These are phyloP conservation scores for Penicillium pulvis DNA, from an alignment of 495 filamentous ascomycete species.

Conservation along the genomic window DNA sequence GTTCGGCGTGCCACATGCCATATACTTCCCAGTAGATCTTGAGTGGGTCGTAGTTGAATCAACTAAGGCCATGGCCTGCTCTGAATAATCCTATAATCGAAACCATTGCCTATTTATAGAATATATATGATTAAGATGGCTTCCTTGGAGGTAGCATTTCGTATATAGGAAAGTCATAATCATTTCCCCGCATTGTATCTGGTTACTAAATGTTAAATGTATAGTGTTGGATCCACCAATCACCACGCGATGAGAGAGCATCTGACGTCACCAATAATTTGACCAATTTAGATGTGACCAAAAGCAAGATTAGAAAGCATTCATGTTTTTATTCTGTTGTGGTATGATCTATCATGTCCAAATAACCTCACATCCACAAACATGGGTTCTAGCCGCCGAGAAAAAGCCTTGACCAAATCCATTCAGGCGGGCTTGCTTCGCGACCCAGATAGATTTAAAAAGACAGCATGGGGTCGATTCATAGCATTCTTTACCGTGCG, in stretches of 20 bases:
- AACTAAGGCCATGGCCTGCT: too few species aligned
- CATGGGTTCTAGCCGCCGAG: conserved; percentile 35
- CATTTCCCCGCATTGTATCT: too few species aligned
- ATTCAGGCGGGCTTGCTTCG: conserved; percentile 38
- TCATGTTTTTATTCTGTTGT: background rate
- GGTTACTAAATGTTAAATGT: background rate
- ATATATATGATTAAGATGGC: too few species aligned
- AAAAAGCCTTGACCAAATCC: conserved; percentile 35
- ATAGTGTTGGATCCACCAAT: conserved; percentile 3
- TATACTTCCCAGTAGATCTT: background rate
- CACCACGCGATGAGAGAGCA: background rate
- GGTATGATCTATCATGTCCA: background rate
- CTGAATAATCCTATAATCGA: too few species aligned
- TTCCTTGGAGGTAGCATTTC: too few species aligned
- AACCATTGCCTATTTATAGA: too few species aligned
- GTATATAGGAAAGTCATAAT: too few species aligned
- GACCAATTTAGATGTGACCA: background rate
- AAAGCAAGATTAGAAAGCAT: conserved; percentile 9
- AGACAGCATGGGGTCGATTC: conserved; percentile 29
- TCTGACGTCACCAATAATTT: conserved; percentile 24
- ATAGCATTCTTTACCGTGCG: conserved; percentile 40
- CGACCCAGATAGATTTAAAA: conserved; percentile 31
- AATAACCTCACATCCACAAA: background rate
- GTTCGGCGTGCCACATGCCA: background rate
- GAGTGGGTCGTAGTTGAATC: too few species aligned